Conservation (phyloP, 2,329 filamentous ascomycete species). For the Metarhizium sp. region DNA sequence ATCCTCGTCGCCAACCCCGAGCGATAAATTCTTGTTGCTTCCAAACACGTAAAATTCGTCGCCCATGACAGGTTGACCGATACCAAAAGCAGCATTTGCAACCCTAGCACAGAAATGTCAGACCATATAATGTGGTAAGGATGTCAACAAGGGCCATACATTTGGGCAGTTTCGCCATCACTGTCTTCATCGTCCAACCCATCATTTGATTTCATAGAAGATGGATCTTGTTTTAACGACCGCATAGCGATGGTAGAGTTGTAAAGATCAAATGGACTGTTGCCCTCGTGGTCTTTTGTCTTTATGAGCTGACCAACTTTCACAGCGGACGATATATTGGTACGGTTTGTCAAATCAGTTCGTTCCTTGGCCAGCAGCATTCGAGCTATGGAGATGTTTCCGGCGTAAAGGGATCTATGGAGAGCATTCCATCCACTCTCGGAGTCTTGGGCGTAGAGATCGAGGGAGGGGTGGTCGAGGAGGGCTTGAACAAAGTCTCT, state of each 20-base stretch:
- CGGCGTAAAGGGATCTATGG: constrained; percentile 81
- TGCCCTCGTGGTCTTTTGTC: constrained; percentile 90
- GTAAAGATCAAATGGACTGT: constrained; percentile 90
- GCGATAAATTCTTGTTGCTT: constrained; percentile 88
- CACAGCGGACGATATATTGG: constrained; percentile 42
- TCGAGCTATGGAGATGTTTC: constrained; percentile 79
- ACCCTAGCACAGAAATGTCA: constrained; percentile 9
- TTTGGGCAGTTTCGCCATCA: constrained; percentile 14
- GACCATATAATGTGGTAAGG: not conserved
- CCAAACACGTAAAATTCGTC: constrained; percentile 92
- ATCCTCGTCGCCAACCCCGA: constrained; percentile 92
- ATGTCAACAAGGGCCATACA: constrained; percentile 16
- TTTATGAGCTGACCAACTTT: constrained; percentile 74
- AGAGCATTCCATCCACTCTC: constrained; percentile 96
- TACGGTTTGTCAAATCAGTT: constrained; percentile 51
- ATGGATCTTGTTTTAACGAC: constrained; percentile 44
- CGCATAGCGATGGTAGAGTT: constrained; percentile 75
- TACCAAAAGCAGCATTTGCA: constrained; percentile 10
- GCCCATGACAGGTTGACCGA: constrained; percentile 32
- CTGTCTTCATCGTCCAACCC: constrained; percentile 48
- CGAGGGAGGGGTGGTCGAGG: constrained; percentile 71
- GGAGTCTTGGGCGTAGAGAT: constrained; percentile 76
- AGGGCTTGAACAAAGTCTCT: constrained; percentile 68
- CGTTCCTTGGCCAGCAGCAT: constrained; percentile 72
- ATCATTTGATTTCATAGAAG: constrained; percentile 38